These are phyloP conservation scores for Clavispora santaluciae DNA, from an alignment of 805 yeast genomes.

Conservation along the genomic window DNA sequence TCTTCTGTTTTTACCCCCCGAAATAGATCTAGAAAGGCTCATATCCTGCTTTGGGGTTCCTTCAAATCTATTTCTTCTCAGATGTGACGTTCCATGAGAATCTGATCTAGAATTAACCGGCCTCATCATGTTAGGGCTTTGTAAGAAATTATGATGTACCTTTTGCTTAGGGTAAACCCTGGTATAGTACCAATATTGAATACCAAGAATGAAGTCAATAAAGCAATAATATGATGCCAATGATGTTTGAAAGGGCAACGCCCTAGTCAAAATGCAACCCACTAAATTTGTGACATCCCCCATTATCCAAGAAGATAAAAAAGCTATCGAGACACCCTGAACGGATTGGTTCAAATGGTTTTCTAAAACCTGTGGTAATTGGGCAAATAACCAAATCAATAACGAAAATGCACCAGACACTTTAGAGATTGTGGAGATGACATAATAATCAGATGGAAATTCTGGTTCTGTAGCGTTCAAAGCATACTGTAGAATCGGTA, in stretches of 20 bases:
- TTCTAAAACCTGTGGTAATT: constrained; percentile 25
- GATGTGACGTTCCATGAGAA: constrained; percentile 2
- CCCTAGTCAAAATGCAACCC: constrained; percentile 75
- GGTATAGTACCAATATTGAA: constrained; percentile 19
- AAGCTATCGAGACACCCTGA: constrained; percentile 28
- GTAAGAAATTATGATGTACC: constrained; percentile 34
- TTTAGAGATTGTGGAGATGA: constrained; percentile 9
- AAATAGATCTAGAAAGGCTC: constrained; percentile 5
- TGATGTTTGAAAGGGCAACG: constrained; percentile 73
- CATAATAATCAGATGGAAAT: constrained; percentile 9
- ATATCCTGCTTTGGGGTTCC: constrained; percentile 4
- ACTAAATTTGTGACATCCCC: constrained; percentile 45
- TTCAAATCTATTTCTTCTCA: constrained; percentile 22
- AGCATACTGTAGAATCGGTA: constrained; percentile 1
- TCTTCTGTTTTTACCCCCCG: constrained; percentile 4
- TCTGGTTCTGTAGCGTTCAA: constrained; percentile 5
- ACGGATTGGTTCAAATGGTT: constrained; percentile 31
- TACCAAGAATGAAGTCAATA: constrained; percentile 12
- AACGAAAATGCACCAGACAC: constrained; percentile 19
- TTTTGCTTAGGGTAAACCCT: constrained; percentile 24
- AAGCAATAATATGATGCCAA: constrained; percentile 67
- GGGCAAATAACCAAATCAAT: constrained; percentile 26
- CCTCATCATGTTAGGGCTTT: constrained; percentile 33
- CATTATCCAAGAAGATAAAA: constrained; percentile 31
- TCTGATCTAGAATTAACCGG: constrained; percentile 13